A percentile compares a stretch with the other conserved stretches of the same genome.
Conservation (phyloP, 352 stramenopile genomes). For the Phytophthora tubulina region DNA sequence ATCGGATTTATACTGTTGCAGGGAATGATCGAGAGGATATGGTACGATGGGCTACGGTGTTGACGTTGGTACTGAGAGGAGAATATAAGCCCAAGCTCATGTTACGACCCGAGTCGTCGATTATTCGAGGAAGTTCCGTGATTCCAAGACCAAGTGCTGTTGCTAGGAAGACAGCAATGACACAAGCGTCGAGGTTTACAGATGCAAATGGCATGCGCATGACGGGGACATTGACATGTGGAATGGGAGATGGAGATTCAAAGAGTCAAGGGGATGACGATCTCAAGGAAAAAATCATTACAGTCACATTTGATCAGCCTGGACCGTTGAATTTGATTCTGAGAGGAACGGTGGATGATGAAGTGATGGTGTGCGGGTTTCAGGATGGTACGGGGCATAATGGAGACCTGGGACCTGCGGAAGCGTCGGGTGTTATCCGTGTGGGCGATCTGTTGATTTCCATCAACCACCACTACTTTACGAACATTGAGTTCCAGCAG, state of each 20-base stretch:
- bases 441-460: slow-evolving; percentile 87
- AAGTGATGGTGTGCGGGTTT: slow-evolving; percentile 91
- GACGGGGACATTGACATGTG: slow-evolving; percentile 55
- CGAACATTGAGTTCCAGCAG: slow-evolving; percentile 86
- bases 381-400: slow-evolving; percentile 45
- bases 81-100: slow-evolving; percentile 93
- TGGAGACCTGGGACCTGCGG: slow-evolving; percentile 55
- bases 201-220: slow-evolving; percentile 85
- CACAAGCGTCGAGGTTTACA: slow-evolving; percentile 75
- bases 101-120: slow-evolving; percentile 83
- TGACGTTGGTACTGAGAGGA: slow-evolving; percentile 79
- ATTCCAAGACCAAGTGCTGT: slow-evolving; percentile 78
- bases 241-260: slow-evolving; percentile 41
- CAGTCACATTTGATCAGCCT: slow-evolving; percentile 86
- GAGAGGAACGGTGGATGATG: slow-evolving; percentile 86
- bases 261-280: slow-evolving; percentile 76
- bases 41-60: slow-evolving; percentile 89
- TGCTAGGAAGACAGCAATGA: slow-evolving; percentile 76
- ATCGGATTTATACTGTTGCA: slow-evolving; percentile 90
- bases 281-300: slow-evolving; percentile 90
- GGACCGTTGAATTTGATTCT: slow-evolving; percentile 78
- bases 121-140: slow-evolving; percentile 88
- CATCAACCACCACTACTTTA: slow-evolving; percentile 91
- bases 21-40: slow-evolving; percentile 90
- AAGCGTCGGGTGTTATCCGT: slow-evolving; percentile 80